Conservation (phyloP, 1,284 basidiomycete genomes). For the Heliocybe sulcata region DNA sequence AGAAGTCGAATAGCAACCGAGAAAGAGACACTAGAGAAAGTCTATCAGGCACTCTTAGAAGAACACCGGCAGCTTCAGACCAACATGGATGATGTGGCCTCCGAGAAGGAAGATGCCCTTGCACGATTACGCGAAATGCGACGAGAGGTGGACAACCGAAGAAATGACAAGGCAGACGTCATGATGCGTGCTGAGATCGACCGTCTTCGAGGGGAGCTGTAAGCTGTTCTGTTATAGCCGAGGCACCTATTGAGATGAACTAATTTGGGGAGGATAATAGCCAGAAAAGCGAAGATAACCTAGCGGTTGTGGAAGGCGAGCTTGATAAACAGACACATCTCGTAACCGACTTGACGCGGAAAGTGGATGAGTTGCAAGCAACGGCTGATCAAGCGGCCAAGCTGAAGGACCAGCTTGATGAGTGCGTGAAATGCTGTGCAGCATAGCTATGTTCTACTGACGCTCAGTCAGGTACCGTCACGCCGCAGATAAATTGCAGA, state of each 20-base stretch:
- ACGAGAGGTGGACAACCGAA: constrained; percentile 46
- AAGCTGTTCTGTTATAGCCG: constrained; percentile 28
- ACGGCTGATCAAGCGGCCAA: constrained; percentile 72
- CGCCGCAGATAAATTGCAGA: constrained; percentile 85
- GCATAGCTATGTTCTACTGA: constrained; percentile 2
- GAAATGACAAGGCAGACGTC: constrained; percentile 63
- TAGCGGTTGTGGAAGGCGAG: constrained; percentile 72
- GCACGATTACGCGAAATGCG: constrained; percentile 49
- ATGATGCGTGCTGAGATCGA: constrained; percentile 76
- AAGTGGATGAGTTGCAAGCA: constrained; percentile 76
- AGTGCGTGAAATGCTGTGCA: constrained; percentile 42
- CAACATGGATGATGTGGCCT: constrained; percentile 57
- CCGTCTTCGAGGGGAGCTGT: constrained; percentile 73
- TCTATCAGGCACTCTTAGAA: constrained; percentile 68
- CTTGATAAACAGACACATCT: constrained; percentile 69
- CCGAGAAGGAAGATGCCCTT: constrained; percentile 68
- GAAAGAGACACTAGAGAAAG: constrained; percentile 77
- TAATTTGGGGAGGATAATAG: constrained; percentile 37
- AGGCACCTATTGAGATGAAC: constrained; percentile 6
- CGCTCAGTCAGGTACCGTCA: constrained; percentile 63
- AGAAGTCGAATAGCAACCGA: constrained; percentile 66
- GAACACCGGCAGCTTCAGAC: constrained; percentile 71
- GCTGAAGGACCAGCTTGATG: constrained; percentile 92
- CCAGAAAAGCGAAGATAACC: constrained; percentile 86
- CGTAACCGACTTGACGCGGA: constrained; percentile 68